Conservation (phyloP, 805 yeast genomes). For the Saccharomycopsis fibuligera region DNA sequence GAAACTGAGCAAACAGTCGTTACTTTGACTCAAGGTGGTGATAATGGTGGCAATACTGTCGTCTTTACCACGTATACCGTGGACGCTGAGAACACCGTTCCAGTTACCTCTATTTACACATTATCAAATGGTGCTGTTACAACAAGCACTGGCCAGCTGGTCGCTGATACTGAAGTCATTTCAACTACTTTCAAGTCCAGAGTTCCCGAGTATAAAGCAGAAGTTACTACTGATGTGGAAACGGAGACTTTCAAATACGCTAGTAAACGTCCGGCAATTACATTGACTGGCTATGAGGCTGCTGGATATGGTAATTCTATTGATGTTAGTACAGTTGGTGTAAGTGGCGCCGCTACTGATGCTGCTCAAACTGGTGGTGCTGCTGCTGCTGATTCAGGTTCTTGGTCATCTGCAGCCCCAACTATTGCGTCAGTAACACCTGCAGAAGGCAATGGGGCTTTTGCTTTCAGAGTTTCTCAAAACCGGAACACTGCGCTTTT, state of each 20-base stretch:
- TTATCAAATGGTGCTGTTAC: neutral
- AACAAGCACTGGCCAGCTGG: neutral
- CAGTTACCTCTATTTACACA: neutral
- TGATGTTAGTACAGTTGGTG: neutral
- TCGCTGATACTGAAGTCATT: neutral
- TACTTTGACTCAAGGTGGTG: no score
- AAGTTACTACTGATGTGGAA: neutral
- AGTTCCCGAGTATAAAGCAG: neutral
- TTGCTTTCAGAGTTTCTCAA: neutral
- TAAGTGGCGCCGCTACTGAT: neutral
- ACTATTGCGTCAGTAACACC: neutral
- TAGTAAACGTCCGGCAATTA: neutral
- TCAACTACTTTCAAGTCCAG: neutral
- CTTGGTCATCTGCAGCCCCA: neutral
- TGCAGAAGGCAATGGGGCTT: neutral
- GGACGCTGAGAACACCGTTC: neutral
- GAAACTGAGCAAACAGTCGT: no score
- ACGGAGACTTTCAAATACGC: neutral
- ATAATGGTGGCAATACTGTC: no score
- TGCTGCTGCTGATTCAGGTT: neutral
- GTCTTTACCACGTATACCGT: no score
- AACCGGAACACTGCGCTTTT: no score
- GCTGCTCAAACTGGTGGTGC: neutral
- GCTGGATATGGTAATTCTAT: neutral
- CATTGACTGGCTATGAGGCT: neutral